Conservation (phyloP, 2,329 filamentous ascomycete genomes). For the Teratosphaeria nubilosa region DNA sequence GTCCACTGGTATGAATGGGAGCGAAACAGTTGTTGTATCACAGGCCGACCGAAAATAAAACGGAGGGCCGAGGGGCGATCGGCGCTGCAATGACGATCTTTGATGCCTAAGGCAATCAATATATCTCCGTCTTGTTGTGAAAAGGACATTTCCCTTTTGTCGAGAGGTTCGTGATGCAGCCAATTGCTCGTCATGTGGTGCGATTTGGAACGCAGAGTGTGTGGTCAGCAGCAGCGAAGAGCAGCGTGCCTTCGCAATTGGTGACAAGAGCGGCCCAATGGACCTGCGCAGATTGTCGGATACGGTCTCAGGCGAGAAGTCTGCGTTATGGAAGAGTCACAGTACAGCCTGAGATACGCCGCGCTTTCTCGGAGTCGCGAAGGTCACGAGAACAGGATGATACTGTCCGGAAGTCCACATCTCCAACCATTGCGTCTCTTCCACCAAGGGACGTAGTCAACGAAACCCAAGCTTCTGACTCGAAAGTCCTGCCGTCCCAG, state of each 20-base stretch:
- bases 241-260: background rate
- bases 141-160: background rate
- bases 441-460: background rate
- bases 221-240: background rate
- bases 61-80: background rate
- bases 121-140: background rate
- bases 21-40: background rate
- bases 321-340: background rate
- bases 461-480: background rate
- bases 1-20: background rate
- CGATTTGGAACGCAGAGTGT: background rate
- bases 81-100: background rate
- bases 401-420: background rate
- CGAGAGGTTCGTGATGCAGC: background rate
- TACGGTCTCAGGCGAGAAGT: background rate
- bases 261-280: background rate
- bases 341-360: background rate
- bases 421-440: background rate
- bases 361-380: background rate
- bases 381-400: background rate
- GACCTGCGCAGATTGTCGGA: background rate
- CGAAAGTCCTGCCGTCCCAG: slow-evolving; percentile 36
- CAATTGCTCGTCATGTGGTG: background rate
- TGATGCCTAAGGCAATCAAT: background rate
- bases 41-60: background rate